Evolutionary conservation across 371 early-diverging fungal species (phyloP).

Genomic region (Rhizomucor pusillus): DNA sequence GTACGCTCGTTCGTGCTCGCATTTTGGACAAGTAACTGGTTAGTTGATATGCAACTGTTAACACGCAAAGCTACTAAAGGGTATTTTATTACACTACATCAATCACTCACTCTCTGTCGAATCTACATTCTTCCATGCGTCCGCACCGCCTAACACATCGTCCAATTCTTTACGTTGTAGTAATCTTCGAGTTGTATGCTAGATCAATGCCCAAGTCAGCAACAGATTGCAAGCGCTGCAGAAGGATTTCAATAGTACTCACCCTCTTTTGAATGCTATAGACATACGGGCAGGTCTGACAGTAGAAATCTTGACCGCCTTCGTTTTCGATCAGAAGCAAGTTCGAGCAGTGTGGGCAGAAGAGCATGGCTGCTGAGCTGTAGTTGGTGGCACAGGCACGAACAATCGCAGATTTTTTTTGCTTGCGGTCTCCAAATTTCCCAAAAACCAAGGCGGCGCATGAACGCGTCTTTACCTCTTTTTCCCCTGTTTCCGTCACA

Average conservation of each 20-base stretch:
- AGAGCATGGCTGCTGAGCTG: conserved; percentile 57
- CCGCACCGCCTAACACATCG: conserved; percentile 91
- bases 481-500: background rate
- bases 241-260: conserved; percentile 9
- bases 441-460: background rate
- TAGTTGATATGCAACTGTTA: conserved; percentile 1
- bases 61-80: background rate
- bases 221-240: background rate
- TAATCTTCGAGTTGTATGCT: conserved; percentile 54
- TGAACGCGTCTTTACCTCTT: background rate
- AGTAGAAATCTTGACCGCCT: conserved; percentile 73
- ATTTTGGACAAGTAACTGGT: conserved; percentile 80
- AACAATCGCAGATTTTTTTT: background rate
- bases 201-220: conserved; percentile 3
- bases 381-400: background rate
- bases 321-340: conserved; percentile 72
- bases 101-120: conserved; percentile 69
- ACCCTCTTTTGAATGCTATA: conserved; percentile 62
- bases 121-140: conserved; percentile 93
- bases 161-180: conserved; percentile 87
- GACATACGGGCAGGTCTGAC: conserved; percentile 90
- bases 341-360: conserved; percentile 89
- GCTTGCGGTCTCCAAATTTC: background rate
- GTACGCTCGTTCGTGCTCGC: conserved; percentile 86
- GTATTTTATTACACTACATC: no score